These are phyloP conservation scores for Ichthyophthirius multifiliis DNA, from an alignment of 169 alveolate genomes.

Conservation along the genomic window DNA sequence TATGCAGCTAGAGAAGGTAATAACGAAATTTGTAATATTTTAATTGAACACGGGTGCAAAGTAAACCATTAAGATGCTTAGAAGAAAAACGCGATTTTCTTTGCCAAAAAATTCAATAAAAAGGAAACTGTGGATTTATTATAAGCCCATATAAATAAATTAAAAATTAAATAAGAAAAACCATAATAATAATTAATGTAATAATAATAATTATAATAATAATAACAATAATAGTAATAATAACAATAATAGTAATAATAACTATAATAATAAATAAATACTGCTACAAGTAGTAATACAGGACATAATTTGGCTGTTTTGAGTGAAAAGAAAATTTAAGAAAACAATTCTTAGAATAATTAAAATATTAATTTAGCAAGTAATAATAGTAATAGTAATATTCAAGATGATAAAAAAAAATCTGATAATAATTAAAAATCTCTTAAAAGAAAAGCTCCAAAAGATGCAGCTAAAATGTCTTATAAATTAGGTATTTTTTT, in stretches of 20 bases:
- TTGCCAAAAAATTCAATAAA: slow-evolving; percentile 26
- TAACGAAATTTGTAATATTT: slow-evolving; percentile 29
- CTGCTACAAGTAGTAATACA: too few relatives aligned
- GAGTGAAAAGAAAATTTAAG: too few relatives aligned
- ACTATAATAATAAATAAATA: too few relatives aligned
- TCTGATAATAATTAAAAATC: not conserved
- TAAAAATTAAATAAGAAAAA: slow-evolving; percentile 16
- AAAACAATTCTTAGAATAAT: too few relatives aligned
- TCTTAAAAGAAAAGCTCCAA: slow-evolving; percentile 8
- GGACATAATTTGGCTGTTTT: too few relatives aligned
- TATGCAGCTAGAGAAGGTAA: slow-evolving; percentile 60
- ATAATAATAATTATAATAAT: too few relatives aligned
- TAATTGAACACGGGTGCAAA: slow-evolving; percentile 35
- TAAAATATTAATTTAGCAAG: too few relatives aligned
- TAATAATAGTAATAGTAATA: not conserved
- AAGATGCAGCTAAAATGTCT: slow-evolving; percentile 8
- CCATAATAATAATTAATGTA: too few relatives aligned
- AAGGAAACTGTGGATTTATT: slow-evolving; percentile 32
- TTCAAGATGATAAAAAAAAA: not conserved
- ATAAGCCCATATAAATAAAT: not conserved
- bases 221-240: too few relatives aligned
- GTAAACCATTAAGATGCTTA: slow-evolving; percentile 24
- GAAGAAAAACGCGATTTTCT: slow-evolving; percentile 29
- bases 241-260: too few relatives aligned
- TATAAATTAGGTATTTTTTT: too few relatives aligned